Percentiles rank a stretch among this genome's conserved stretches.
These are phyloP conservation scores for Suhomyces maxii DNA, from an alignment of 1,139 yeast genomes.

Conservation along the genomic window DNA sequence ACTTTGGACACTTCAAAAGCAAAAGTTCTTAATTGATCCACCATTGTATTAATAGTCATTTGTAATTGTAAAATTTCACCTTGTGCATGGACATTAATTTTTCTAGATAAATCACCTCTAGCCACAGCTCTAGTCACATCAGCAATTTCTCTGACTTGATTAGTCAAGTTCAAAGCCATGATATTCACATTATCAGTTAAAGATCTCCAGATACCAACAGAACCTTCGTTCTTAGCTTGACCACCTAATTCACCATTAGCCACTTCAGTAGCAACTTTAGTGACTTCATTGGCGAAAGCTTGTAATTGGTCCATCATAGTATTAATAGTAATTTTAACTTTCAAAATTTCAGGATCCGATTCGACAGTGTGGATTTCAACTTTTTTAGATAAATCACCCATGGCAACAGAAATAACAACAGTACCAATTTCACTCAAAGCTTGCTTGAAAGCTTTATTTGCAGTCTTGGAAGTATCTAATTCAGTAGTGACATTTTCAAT, in stretches of 20 bases:
- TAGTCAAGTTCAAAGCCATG: constrained; percentile 83
- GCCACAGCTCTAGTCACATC: constrained; percentile 87
- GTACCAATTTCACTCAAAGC: constrained; percentile 80
- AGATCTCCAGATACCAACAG: constrained; percentile 85
- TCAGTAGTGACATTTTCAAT: constrained; percentile 35
- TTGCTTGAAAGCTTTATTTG: constrained; percentile 74
- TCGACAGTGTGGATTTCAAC: constrained; percentile 73
- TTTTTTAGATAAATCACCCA: constrained; percentile 80
- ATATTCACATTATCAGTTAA: constrained; percentile 82
- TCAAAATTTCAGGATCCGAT: constrained; percentile 71
- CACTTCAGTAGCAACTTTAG: constrained; percentile 84
- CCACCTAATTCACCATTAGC: constrained; percentile 90
- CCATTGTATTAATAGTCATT: constrained; percentile 82
- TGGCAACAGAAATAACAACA: constrained; percentile 79
- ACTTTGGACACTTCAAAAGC: constrained; percentile 88
- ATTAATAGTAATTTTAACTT: constrained; percentile 78
- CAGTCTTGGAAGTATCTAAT: constrained; percentile 56
- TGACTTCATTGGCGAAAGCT: constrained; percentile 78
- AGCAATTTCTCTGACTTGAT: constrained; percentile 82
- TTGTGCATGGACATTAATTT: constrained; percentile 80
- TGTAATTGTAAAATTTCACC: constrained; percentile 79
- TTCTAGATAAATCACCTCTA: constrained; percentile 72
- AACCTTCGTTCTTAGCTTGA: constrained; percentile 79
- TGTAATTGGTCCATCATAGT: constrained; percentile 88
- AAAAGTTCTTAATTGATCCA: constrained; percentile 81